Percentiles rank a stretch among this genome's conserved stretches.
Conservation (phyloP, 805 yeast genomes). For the Candida chilensis region DNA sequence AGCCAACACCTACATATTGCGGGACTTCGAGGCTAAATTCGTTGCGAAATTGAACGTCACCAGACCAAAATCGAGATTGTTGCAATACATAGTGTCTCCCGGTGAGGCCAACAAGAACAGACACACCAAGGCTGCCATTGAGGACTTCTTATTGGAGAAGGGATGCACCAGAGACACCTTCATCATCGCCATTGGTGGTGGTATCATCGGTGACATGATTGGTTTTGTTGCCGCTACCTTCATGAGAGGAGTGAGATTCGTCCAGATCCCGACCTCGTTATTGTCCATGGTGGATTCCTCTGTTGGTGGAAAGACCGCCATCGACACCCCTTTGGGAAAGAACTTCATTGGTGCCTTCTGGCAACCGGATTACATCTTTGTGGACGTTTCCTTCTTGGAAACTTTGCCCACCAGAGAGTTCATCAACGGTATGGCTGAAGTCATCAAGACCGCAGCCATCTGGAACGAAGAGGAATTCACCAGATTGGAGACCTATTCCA, state of each 20-base stretch:
- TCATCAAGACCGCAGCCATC: constrained; percentile 94
- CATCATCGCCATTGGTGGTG: constrained; percentile 93
- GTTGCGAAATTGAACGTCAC: constrained; percentile 16
- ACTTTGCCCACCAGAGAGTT: constrained; percentile 91
- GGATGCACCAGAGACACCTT: constrained; percentile 97
- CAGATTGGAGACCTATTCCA: constrained; percentile 72
- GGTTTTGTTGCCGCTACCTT: constrained; percentile 99
- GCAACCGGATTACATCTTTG: constrained; percentile 87
- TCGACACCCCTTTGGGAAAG: constrained; percentile 93
- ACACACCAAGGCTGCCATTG: constrained; percentile 84
- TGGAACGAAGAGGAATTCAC: constrained; percentile 90
- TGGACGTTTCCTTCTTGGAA: constrained; percentile 78
- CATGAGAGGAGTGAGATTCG: constrained; percentile 94
- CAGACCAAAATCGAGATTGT: constrained; percentile 53
- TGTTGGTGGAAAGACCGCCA: constrained; percentile 97
- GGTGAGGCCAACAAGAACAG: constrained; percentile 90
- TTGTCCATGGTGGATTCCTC: constrained; percentile 97
- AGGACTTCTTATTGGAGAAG: constrained; percentile 71
- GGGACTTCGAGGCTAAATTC: constrained; percentile 34
- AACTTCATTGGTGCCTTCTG: constrained; percentile 95
- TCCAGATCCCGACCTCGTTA: constrained; percentile 90
- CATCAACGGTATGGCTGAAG: constrained; percentile 98
- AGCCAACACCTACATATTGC: constrained; percentile 53
- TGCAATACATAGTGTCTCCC: constrained; percentile 74
- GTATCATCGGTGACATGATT: constrained; percentile 98